A percentile compares a stretch with the other conserved stretches of the same genome.
Evolutionary conservation across 2,329 filamentous ascomycete genomes (phyloP).

Genomic region (Malbranchea cinnamomea): DNA sequence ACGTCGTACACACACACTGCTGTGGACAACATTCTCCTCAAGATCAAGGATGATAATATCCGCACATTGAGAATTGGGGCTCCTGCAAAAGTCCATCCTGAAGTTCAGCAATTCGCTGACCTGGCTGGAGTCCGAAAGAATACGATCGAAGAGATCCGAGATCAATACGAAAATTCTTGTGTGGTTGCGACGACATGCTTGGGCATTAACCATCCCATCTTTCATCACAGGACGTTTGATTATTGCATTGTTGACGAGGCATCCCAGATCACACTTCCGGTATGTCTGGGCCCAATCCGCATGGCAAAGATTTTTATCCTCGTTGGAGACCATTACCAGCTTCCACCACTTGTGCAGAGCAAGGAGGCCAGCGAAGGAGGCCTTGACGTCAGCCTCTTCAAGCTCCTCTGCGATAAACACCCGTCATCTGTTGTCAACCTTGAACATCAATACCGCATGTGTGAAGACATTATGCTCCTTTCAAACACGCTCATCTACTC

Average conservation of each 20-base stretch:
- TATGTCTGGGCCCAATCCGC: constrained; percentile 84
- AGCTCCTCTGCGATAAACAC: constrained; percentile 76
- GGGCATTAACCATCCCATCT: constrained; percentile 76
- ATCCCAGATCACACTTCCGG: constrained; percentile 89
- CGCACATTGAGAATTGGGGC: constrained; percentile 75
- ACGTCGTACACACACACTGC: constrained; percentile 96
- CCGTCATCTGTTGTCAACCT: constrained; percentile 79
- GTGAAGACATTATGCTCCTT: constrained; percentile 86
- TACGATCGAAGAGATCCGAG: constrained; percentile 68
- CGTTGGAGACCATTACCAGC: constrained; percentile 90
- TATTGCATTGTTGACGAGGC: constrained; percentile 98
- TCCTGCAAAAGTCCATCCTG: constrained; percentile 69
- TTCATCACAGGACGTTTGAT: constrained; percentile 80
- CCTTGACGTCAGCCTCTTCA: constrained; percentile 86
- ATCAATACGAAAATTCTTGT: constrained; percentile 69
- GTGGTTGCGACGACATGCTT: constrained; percentile 93
- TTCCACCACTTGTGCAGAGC: constrained; percentile 87
- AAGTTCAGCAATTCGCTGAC: constrained; percentile 72
- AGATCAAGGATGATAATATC: constrained; percentile 65
- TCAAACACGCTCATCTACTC: constrained; percentile 88
- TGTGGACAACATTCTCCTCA: constrained; percentile 93
- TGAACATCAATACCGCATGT: constrained; percentile 97
- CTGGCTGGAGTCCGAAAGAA: constrained; percentile 59
- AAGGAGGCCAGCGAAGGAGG: constrained; percentile 74
- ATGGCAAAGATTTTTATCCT: constrained; percentile 88